Conservation (phyloP, 352 stramenopile genomes). For the Thalassiosira hispida region DNA sequence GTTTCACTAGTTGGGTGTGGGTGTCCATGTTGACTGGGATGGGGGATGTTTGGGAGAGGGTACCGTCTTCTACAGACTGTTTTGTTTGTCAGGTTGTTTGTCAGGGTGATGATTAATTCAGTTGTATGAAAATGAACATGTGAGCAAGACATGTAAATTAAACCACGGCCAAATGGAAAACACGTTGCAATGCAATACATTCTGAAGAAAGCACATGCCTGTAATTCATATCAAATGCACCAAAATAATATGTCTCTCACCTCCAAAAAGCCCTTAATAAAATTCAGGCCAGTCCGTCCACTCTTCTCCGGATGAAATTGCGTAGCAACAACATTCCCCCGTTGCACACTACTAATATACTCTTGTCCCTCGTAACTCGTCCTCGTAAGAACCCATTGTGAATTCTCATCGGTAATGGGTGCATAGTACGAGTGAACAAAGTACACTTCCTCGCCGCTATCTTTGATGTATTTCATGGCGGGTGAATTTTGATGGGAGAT, state of each 20-base stretch:
- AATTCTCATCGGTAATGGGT: slow-evolving; percentile 87
- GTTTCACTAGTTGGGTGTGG: slow-evolving; percentile 91
- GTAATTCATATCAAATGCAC: neutral
- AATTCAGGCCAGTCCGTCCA: slow-evolving; percentile 89
- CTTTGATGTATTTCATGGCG: slow-evolving; percentile 60
- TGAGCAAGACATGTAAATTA: slow-evolving; percentile 6
- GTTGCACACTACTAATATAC: slow-evolving; percentile 94
- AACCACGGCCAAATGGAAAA: neutral
- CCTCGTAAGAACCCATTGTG: slow-evolving; percentile 92
- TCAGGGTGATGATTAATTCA: slow-evolving; percentile 14
- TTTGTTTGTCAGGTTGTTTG: neutral
- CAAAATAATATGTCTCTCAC: no score
- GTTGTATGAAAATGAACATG: neutral
- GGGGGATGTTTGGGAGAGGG: slow-evolving; percentile 57
- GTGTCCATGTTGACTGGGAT: slow-evolving; percentile 73
- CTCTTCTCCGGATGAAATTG: slow-evolving; percentile 99
- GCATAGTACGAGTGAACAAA: slow-evolving; percentile 97
- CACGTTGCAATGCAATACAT: no score
- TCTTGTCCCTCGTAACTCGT: slow-evolving; percentile 93
- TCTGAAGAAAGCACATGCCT: no score
- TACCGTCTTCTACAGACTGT: slow-evolving; percentile 77
- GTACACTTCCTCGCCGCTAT: slow-evolving; percentile 86
- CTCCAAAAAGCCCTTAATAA: slow-evolving; percentile 93
- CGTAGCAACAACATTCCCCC: slow-evolving; percentile 95
- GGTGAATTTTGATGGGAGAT: slow-evolving; percentile 87